Evolutionary conservation across 441 rosid species (phyloP).

Genomic region (Adansonia gregorii): DNA sequence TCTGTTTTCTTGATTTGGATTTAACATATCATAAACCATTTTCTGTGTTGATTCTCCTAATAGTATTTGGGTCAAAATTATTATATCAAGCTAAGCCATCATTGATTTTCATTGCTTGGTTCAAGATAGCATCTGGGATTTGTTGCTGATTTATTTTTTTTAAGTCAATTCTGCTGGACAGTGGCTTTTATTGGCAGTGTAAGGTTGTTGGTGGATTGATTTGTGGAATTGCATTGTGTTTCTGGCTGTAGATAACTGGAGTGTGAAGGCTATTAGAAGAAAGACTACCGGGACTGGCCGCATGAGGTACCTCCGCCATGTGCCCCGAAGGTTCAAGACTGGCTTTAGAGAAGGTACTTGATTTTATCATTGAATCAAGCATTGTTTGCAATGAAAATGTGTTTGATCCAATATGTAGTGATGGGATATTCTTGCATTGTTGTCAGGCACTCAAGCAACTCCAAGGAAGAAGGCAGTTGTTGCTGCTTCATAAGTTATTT

Average conservation of each 20-base stretch:
- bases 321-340: conserved; percentile 22
- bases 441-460: conserved; percentile 15
- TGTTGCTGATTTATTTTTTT: not conserved
- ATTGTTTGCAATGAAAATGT: not conserved
- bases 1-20: not conserved
- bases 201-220: not conserved
- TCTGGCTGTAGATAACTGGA: conserved; percentile 18
- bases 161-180: not conserved
- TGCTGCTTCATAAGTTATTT: conserved; percentile 4
- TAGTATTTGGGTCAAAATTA: not conserved
- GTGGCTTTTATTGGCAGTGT: not conserved
- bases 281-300: conserved; percentile 19
- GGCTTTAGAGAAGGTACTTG: conserved; percentile 17
- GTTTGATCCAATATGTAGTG: not conserved
- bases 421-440: not conserved
- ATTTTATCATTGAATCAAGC: not conserved
- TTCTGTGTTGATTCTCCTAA: not conserved
- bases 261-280: conserved; percentile 23
- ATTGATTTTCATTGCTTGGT: not conserved
- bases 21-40: not conserved
- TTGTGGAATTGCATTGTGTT: not conserved
- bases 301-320: conserved; percentile 18
- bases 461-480: conserved; percentile 17
- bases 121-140: not conserved
- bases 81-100: not conserved